phyloP scores from a whole-genome alignment of 176 grass and related monocot species.

The Elaeis guineensis region DNA sequence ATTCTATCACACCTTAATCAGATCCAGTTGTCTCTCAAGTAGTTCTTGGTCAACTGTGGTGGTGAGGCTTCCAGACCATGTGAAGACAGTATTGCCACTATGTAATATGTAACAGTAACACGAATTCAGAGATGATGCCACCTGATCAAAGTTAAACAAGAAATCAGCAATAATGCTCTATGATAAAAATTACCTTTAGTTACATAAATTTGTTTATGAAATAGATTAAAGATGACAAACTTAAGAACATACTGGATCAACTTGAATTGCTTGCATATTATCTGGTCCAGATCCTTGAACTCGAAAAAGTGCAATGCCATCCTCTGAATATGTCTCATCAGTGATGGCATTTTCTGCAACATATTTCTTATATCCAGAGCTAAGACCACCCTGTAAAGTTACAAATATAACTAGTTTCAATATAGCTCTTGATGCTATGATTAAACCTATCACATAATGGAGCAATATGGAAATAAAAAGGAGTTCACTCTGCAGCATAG shows the following conservation, averaged over 20 bases:
- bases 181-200: too few species aligned
- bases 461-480: background rate
- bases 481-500: constrained; percentile 8
- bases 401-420: background rate
- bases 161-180: background rate
- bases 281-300: constrained; percentile 97
- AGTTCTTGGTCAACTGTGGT: constrained; percentile 90
- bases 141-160: constrained; percentile 47
- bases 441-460: constrained; percentile 3
- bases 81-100: constrained; percentile 79
- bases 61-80: constrained; percentile 82
- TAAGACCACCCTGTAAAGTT: constrained; percentile 66
- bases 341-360: constrained; percentile 49
- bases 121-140: constrained; percentile 77
- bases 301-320: constrained; percentile 67
- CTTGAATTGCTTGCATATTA: constrained; percentile 99
- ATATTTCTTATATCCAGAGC: constrained; percentile 81
- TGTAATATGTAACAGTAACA: constrained; percentile 98
- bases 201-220: too few species aligned
- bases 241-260: constrained; percentile 59
- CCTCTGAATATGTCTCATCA: constrained; percentile 91
- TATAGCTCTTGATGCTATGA: background rate
- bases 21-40: constrained; percentile 88
- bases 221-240: constrained; percentile 10
- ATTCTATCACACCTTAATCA: constrained; percentile 74